phyloP scores from a whole-genome alignment of 805 yeast species.

The Metschnikowia peoriensis region DNA sequence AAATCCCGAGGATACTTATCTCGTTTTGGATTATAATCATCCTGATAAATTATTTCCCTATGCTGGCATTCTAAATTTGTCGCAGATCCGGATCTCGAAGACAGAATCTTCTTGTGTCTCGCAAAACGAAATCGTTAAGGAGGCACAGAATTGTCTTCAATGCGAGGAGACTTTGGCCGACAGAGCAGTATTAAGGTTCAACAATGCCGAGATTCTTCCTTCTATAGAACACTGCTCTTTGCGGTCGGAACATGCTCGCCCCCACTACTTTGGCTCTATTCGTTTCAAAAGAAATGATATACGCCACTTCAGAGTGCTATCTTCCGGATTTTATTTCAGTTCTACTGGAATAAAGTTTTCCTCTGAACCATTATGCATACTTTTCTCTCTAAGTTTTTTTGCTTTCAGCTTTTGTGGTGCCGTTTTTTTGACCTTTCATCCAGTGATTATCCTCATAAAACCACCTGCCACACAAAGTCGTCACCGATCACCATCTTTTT shows the following conservation, averaged over 20 bases:
- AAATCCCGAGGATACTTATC: not conserved
- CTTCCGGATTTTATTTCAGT: not conserved
- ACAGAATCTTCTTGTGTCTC: not conserved
- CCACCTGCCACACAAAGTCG: not conserved
- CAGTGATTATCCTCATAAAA: not conserved
- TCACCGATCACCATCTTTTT: not conserved
- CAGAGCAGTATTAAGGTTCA: not conserved
- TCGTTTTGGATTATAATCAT: not conserved
- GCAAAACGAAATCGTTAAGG: not conserved
- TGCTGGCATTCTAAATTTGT: conserved; percentile 1
- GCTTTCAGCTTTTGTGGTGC: not conserved
- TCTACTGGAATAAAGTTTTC: not conserved
- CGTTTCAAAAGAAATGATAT: conserved; percentile 5
- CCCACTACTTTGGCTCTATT: conserved; percentile 4
- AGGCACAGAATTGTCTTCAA: not conserved
- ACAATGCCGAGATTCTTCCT: not conserved
- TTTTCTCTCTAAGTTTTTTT: not conserved
- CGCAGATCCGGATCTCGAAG: not conserved
- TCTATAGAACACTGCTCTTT: not conserved
- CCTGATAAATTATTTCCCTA: conserved; percentile 6
- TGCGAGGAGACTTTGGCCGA: not conserved
- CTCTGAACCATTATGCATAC: not conserved
- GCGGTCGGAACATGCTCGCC: not conserved
- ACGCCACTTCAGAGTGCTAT: not conserved
- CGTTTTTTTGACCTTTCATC: not conserved